Evolutionary conservation across 2,329 filamentous ascomycete genomes (phyloP), one percentile per base, ranked within the genome.

Genomic region (Penicillium sp.): DNA sequence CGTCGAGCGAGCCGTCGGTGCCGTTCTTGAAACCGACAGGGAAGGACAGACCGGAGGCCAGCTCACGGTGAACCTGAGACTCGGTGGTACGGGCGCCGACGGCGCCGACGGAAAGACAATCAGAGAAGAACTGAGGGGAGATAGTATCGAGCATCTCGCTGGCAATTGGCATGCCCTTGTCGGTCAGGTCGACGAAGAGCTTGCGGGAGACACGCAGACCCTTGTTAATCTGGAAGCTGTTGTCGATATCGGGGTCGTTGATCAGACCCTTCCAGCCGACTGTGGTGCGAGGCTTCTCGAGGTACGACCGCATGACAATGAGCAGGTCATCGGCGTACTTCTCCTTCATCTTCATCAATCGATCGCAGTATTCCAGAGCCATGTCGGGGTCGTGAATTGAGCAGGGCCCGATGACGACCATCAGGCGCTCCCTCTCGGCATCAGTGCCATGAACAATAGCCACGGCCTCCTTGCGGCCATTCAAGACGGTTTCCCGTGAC

Each of bases 11-110:
- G 56, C 95, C 95, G 76, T 99, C 95, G 35, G 95, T 99, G 67
- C 95, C 95, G 80, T 99, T 99, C 87, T 99, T 99, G 90, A 99
- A 99, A 56, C 95, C 95, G 12, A 99, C 93, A 1, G 95, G 95
- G 90, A 97, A 98, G 70, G 91, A 96, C 38, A 98, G 84, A 74
- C 95, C 95, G 57, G 91, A 95, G 24, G 95, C 94, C 66, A 99
- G 83, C 81, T 99, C 95, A 60, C 95, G 89, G 80, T 99, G 95
- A 65, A 98, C 85, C 82, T 99, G 95, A 56, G 90, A 93, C 82
- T 99, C 95, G 2, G 95, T 98, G 22, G 95, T 99, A 65, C 95
- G 87, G n/a, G 95, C 95, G 60, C 95, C 95, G 69, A 99, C 89
- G 30, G 95, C 95, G 60, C 95, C 95, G 13, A 97, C 89, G 40